phyloP scores from a whole-genome alignment of 345 rosid species.

The Balakata baccata region DNA sequence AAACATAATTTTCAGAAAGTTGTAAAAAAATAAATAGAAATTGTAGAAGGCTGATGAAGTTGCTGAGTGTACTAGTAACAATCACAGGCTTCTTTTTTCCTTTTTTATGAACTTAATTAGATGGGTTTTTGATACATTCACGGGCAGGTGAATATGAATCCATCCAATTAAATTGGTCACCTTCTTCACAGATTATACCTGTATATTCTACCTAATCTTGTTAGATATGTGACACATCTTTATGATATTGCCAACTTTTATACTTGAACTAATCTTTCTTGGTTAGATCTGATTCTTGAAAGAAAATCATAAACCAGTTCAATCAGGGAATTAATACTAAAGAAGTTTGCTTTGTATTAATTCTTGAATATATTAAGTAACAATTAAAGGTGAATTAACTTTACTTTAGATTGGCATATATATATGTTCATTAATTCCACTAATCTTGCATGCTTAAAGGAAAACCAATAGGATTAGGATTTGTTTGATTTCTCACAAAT shows the following conservation, averaged over 20 bases:
- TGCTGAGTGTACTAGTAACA: not conserved
- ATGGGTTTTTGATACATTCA: constrained; percentile 15
- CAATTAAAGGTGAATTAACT: not conserved
- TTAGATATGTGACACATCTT: constrained; percentile 9
- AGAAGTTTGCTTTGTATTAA: no score
- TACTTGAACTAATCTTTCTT: not conserved
- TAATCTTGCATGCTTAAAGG: constrained; percentile 26
- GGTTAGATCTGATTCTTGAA: no score
- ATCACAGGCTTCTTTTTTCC: not conserved
- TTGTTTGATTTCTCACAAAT: not conserved
- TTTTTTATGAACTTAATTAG: constrained; percentile 6
- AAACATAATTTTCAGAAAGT: not conserved
- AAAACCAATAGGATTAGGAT: constrained; percentile 22
- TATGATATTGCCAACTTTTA: constrained; percentile 23
- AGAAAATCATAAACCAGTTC: no score
- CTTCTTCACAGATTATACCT: constrained; percentile 19
- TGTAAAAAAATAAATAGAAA: not conserved
- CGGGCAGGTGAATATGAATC: not conserved
- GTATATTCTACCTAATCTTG: not conserved
- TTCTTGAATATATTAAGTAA: no score
- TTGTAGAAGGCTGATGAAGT: not conserved
- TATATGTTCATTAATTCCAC: constrained; percentile 19
- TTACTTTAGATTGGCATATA: not conserved
- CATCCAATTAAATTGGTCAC: constrained; percentile 23
- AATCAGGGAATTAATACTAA: no score